Evolutionary conservation across 805 yeast species (phyloP).

Genomic region (Sporopachydermia quercuum): DNA sequence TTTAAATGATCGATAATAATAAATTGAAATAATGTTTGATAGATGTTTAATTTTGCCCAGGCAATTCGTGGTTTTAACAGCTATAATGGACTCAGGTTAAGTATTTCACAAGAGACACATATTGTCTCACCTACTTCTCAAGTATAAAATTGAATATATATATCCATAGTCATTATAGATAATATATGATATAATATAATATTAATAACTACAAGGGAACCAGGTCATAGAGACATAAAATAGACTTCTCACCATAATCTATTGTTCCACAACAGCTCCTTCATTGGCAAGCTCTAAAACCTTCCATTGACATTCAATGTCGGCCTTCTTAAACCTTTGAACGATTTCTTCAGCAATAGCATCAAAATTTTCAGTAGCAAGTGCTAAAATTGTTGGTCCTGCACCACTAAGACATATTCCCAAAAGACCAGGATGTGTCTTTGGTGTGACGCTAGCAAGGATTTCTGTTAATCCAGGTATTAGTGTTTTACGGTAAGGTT

Average conservation of each 20-base stretch:
- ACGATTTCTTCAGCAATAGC: slow-evolving; percentile 67
- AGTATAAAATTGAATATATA: too few relatives aligned
- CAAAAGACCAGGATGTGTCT: slow-evolving; percentile 66
- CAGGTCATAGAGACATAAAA: neutral
- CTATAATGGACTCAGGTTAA: too few relatives aligned
- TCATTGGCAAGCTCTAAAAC: slow-evolving; percentile 75
- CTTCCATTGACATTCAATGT: slow-evolving; percentile 67
- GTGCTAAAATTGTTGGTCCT: slow-evolving; percentile 90
- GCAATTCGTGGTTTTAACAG: too few relatives aligned
- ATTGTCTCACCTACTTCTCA: too few relatives aligned
- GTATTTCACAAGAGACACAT: too few relatives aligned
- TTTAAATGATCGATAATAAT: too few relatives aligned
- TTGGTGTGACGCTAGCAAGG: slow-evolving; percentile 65
- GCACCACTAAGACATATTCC: slow-evolving; percentile 97
- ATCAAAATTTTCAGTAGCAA: slow-evolving; percentile 83
- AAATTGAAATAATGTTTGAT: too few relatives aligned
- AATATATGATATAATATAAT: neutral
- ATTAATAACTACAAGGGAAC: neutral
- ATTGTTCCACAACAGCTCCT: slow-evolving; percentile 42
- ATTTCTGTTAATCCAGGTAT: slow-evolving; percentile 87
- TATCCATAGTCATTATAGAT: too few relatives aligned
- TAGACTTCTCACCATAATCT: neutral
- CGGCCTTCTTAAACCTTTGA: slow-evolving; percentile 45
- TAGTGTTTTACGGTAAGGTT: slow-evolving; percentile 85
- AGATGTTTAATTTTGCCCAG: too few relatives aligned